Evolutionary conservation across 2,329 filamentous ascomycete species (phyloP).

Genomic region (Sphaerulina vaccinii): DNA sequence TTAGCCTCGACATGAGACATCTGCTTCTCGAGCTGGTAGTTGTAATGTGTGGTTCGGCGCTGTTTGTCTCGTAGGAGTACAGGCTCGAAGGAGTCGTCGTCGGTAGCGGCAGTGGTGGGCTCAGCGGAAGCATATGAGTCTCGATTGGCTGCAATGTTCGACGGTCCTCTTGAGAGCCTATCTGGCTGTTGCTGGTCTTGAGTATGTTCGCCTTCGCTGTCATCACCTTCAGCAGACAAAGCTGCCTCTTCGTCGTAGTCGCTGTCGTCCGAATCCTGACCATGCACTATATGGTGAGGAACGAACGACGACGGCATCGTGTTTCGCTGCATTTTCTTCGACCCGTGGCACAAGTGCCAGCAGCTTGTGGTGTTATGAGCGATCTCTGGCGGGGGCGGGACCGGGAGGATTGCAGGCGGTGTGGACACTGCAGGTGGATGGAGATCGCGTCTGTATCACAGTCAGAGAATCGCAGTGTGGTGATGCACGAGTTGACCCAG

Average conservation of each 20-base stretch:
- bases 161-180: slow-evolving; percentile 8
- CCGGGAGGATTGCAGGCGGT: not conserved
- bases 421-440: not conserved
- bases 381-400: not conserved
- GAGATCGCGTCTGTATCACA: not conserved
- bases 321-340: slow-evolving; percentile 33
- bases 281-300: slow-evolving; percentile 27
- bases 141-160: not conserved
- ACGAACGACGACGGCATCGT: slow-evolving; percentile 31
- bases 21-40: slow-evolving; percentile 88
- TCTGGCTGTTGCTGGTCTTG: not conserved
- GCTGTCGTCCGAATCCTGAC: slow-evolving; percentile 29
- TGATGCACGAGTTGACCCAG: too few species aligned
- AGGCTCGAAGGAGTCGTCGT: slow-evolving; percentile 19
- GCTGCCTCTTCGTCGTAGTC: slow-evolving; percentile 22
- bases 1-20: slow-evolving; percentile 94
- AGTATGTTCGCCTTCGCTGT: slow-evolving; percentile 20
- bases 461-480: too few species aligned
- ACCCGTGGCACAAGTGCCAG: not conserved
- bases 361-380: not conserved
- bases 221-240: slow-evolving; percentile 23
- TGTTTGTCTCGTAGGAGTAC: slow-evolving; percentile 53
- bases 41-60: slow-evolving; percentile 81
- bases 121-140: slow-evolving; percentile 2
- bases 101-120: slow-evolving; percentile 18